Evolutionary conservation across 805 yeast genomes (phyloP).

Genomic region (Lachancea nothofagi): DNA sequence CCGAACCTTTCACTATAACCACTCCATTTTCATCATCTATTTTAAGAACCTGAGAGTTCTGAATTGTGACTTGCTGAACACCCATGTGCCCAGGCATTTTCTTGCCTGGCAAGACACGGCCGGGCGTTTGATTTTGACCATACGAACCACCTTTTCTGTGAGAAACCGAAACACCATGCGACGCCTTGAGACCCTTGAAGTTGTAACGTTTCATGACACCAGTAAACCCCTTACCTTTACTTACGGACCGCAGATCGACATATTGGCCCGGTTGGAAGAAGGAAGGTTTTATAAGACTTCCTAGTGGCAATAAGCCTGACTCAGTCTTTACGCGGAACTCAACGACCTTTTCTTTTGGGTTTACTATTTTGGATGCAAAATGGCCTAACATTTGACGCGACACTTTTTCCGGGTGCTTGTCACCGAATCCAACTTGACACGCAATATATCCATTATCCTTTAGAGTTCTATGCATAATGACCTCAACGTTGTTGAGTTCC

Average conservation of each 20-base stretch:
- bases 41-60: constrained; percentile 70
- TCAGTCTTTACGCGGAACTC: constrained; percentile 77
- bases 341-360: constrained; percentile 69
- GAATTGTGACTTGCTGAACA: constrained; percentile 61
- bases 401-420: constrained; percentile 55
- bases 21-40: constrained; percentile 79
- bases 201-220: constrained; percentile 98
- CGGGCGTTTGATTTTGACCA: constrained; percentile 94
- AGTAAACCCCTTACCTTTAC: constrained; percentile 94
- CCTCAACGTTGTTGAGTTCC: constrained; percentile 86
- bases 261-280: constrained; percentile 78
- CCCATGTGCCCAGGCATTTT: constrained; percentile 99
- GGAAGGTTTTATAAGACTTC: constrained; percentile 75
- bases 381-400: constrained; percentile 67
- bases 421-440: constrained; percentile 82
- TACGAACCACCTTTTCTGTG: constrained; percentile 97
- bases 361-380: constrained; percentile 69
- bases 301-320: constrained; percentile 63
- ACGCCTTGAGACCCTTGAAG: constrained; percentile 81
- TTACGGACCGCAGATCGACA: constrained; percentile 71
- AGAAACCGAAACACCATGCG: constrained; percentile 91
- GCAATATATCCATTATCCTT: constrained; percentile 78
- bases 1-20: constrained; percentile 78
- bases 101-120: constrained; percentile 92
- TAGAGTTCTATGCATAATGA: constrained; percentile 60